phyloP scores from a whole-genome alignment of 306 rosid species.

The Cucumis cinereus region DNA sequence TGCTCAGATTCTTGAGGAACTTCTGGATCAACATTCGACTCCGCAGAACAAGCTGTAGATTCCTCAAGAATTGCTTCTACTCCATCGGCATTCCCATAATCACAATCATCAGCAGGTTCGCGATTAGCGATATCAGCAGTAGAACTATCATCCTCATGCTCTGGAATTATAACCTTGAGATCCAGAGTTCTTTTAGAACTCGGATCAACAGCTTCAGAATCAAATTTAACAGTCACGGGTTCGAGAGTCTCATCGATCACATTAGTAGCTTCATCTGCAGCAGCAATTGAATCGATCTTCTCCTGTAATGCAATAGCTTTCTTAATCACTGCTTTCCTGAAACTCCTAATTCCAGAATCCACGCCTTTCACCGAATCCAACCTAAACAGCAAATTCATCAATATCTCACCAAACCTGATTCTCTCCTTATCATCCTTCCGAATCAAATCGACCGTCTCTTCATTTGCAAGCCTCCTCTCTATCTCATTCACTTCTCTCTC shows the following conservation, averaged over 20 bases:
- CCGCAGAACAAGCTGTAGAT: neutral
- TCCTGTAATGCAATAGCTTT: conserved; percentile 60
- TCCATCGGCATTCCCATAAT: neutral
- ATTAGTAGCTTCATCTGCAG: neutral
- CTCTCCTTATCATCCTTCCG: conserved; percentile 39
- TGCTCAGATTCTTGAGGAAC: neutral
- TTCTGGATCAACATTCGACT: neutral
- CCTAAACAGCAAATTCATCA: conserved; percentile 52
- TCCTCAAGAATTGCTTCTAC: neutral
- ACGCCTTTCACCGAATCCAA: conserved; percentile 53
- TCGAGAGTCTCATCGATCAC: neutral
- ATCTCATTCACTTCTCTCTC: conserved; percentile 33
- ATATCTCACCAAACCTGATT: conserved; percentile 34
- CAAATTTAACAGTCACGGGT: neutral
- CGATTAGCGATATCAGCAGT: neutral
- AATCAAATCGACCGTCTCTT: conserved; percentile 17
- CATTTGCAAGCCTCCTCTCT: conserved; percentile 13
- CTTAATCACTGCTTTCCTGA: conserved; percentile 39
- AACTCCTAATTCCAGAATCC: conserved; percentile 39
- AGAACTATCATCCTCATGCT: neutral
- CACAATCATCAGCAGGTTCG: neutral
- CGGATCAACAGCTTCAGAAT: neutral
- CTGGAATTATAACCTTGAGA: neutral
- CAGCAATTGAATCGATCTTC: conserved; percentile 26
- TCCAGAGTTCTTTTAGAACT: neutral